phyloP scores from a whole-genome alignment of 139 green algal genomes.

The Limnomonas spitsbergensis region DNA sequence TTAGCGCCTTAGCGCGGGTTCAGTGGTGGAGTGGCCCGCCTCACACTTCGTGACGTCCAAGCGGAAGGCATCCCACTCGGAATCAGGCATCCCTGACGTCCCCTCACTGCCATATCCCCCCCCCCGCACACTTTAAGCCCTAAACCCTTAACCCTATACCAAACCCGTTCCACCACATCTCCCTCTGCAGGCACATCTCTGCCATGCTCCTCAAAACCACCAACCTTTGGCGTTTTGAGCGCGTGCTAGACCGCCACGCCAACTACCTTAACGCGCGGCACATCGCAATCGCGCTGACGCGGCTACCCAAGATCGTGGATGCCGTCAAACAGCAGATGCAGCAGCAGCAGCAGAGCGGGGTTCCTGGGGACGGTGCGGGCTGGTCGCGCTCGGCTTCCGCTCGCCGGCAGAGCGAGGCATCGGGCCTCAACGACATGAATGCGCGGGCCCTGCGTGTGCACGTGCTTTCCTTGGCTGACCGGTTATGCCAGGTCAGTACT shows the following conservation, averaged over 20 bases:
- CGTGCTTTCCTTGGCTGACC: not conserved
- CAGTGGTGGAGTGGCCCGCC: no score
- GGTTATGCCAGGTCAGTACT: not conserved
- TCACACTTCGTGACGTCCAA: no score
- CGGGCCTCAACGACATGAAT: not conserved
- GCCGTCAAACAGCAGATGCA: not conserved
- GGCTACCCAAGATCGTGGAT: not conserved
- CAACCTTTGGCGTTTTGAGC: not conserved
- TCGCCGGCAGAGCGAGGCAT: not conserved
- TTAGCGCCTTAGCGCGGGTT: no score
- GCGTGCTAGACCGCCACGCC: not conserved
- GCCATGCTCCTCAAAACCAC: not conserved
- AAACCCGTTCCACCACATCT: no score
- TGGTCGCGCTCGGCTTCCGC: no score
- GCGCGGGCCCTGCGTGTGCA: not conserved
- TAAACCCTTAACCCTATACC: no score
- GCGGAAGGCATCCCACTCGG: no score
- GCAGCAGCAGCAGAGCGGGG: not conserved
- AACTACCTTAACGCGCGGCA: not conserved
- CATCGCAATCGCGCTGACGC: not conserved
- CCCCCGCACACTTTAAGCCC: no score
- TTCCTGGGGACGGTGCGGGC: not conserved
- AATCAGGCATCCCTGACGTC: no score
- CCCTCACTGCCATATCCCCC: no score
- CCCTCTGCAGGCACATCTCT: slow-evolving; percentile 4